Conservation (phyloP, 2,329 filamentous ascomycete genomes). For the Claviceps citrina region DNA sequence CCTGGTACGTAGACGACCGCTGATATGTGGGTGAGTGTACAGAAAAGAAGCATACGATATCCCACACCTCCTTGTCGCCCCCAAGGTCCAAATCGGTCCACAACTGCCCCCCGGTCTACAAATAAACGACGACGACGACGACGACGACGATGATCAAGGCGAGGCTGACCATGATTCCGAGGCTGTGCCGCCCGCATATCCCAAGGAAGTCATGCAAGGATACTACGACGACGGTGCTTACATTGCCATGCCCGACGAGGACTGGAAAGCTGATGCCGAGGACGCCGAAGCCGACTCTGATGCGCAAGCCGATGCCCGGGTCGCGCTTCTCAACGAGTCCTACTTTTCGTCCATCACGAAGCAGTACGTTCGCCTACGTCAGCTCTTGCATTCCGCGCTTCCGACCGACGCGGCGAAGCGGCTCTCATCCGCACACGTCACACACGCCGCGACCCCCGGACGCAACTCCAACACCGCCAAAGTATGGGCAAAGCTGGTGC, state of each 20-base stretch:
- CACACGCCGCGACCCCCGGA: slow-evolving; percentile 39
- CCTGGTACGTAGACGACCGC: no score
- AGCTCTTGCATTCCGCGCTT: slow-evolving; percentile 39
- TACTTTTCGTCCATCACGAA: slow-evolving; percentile 53
- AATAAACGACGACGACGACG: slow-evolving; percentile 11
- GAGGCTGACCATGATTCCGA: slow-evolving; percentile 19
- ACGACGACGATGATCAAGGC: slow-evolving; percentile 18
- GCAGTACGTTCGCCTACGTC: slow-evolving; percentile 51
- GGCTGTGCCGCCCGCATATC: slow-evolving; percentile 24
- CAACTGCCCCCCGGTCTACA: slow-evolving; percentile 28
- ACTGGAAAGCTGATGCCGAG: slow-evolving; percentile 15
- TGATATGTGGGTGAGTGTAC: slow-evolving; percentile 34
- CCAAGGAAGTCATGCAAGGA: slow-evolving; percentile 40
- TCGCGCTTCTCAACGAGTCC: slow-evolving; percentile 37
- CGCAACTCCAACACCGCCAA: slow-evolving; percentile 32
- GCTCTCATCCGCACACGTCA: slow-evolving; percentile 38
- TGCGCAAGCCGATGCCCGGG: slow-evolving; percentile 14
- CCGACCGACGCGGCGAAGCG: slow-evolving; percentile 35
- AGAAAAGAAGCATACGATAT: slow-evolving; percentile 64
- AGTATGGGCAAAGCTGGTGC: slow-evolving; percentile 37
- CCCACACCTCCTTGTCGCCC: slow-evolving; percentile 54
- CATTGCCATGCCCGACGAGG: slow-evolving; percentile 39
- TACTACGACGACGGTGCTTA: slow-evolving; percentile 71
- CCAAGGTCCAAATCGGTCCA: slow-evolving; percentile 37
- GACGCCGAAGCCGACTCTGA: slow-evolving; percentile 11